Percentiles rank a stretch among this genome's conserved stretches.
phyloP scores from a whole-genome alignment of 176 grass and related monocot genomes.

The Cymbopogon citratus region DNA sequence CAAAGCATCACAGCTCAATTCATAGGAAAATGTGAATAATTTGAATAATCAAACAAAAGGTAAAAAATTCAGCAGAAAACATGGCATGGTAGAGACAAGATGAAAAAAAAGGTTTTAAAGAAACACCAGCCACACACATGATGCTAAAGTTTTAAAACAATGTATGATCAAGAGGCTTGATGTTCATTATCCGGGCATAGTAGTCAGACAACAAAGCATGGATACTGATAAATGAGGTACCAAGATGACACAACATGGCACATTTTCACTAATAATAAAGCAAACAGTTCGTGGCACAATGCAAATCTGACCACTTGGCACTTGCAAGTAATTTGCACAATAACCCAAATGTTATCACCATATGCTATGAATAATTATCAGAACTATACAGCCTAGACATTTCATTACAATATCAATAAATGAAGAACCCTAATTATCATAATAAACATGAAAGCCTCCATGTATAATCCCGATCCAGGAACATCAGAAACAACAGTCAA shows the following conservation, averaged over 20 bases:
- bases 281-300: too few relatives aligned
- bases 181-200: neutral
- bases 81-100: neutral
- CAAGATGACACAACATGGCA: neutral
- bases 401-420: neutral
- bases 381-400: neutral
- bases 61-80: neutral
- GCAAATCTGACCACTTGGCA: too few relatives aligned
- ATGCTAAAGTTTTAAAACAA: neutral
- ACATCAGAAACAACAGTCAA: neutral
- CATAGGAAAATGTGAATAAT: neutral
- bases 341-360: neutral
- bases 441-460: neutral
- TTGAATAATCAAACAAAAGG: neutral
- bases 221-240: neutral
- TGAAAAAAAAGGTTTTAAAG: too few relatives aligned
- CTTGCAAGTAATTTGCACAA: neutral
- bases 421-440: neutral
- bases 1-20: neutral
- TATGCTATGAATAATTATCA: neutral
- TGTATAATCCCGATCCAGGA: neutral
- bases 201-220: neutral
- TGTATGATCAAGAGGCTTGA: neutral
- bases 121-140: neutral
- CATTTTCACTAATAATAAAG: neutral